Evolutionary conservation across 140 eudicot genomes (phyloP).

Genomic region (Senecio squalidus): DNA sequence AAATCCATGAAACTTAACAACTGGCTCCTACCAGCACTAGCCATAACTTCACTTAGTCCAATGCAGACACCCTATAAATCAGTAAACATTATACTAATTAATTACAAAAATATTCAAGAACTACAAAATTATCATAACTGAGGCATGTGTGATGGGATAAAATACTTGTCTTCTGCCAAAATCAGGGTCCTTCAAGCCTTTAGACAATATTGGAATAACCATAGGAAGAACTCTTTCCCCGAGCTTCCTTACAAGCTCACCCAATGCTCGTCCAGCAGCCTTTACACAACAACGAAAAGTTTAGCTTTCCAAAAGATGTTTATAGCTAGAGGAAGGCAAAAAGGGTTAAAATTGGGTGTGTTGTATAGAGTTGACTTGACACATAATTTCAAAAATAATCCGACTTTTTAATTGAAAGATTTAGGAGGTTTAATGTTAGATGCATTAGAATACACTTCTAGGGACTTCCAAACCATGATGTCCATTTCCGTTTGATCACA

Average conservation of each 20-base stretch:
- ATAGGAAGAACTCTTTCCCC: slow-evolving; percentile 98
- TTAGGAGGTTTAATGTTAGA: too few relatives aligned
- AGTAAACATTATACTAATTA: slow-evolving; percentile 1
- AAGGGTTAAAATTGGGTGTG: too few relatives aligned
- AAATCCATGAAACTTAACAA: slow-evolving; percentile 73
- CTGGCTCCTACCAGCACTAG: slow-evolving; percentile 93
- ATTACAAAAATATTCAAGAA: background rate
- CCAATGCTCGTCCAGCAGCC: slow-evolving; percentile 97
- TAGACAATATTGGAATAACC: slow-evolving; percentile 83
- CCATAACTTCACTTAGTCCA: slow-evolving; percentile 99
- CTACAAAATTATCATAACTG: background rate
- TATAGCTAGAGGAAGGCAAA: too few relatives aligned
- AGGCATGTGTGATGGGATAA: slow-evolving; percentile 2
- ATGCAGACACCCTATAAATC: slow-evolving; percentile 88
- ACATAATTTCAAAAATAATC: too few relatives aligned
- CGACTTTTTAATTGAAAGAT: too few relatives aligned
- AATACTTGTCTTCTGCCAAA: slow-evolving; percentile 84
- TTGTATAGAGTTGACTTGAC: too few relatives aligned
- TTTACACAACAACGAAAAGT: slow-evolving; percentile 18
- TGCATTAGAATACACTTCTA: too few relatives aligned
- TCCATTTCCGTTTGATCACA: too few relatives aligned
- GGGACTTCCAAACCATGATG: too few relatives aligned
- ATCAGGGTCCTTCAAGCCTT: slow-evolving; percentile 82
- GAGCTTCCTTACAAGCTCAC: slow-evolving; percentile 97
- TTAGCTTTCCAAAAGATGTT: slow-evolving; percentile 8